Conservation (phyloP, 352 stramenopile genomes). For the Bremia lactucae region DNA sequence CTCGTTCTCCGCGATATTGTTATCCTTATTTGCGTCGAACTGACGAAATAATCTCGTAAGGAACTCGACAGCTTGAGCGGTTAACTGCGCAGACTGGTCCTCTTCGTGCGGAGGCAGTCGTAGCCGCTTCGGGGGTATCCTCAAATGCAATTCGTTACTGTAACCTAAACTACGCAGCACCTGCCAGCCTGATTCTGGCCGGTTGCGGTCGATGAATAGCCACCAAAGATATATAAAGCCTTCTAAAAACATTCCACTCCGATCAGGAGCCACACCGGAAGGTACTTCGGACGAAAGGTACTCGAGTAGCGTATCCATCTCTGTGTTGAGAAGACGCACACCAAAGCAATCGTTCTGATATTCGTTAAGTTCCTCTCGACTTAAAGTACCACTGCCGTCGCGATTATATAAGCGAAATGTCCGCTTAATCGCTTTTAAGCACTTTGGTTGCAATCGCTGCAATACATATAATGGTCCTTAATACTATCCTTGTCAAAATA, state of each 20-base stretch:
- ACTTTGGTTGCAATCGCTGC: constrained; percentile 72
- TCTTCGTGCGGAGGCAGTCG: constrained; percentile 43
- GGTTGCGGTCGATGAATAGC: constrained; percentile 83
- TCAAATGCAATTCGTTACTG: constrained; percentile 68
- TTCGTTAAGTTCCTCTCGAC: constrained; percentile 78
- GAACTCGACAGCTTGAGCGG: constrained; percentile 52
- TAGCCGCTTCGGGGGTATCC: constrained; percentile 60
- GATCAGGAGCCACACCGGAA: constrained; percentile 52
- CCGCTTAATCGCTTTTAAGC: constrained; percentile 77
- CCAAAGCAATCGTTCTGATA: constrained; percentile 86
- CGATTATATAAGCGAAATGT: constrained; percentile 80
- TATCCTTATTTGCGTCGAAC: constrained; percentile 79
- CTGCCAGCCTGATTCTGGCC: constrained; percentile 84
- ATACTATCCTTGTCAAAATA: not conserved
- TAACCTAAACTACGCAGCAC: constrained; percentile 74
- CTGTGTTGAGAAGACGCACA: constrained; percentile 58
- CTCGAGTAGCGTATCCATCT: constrained; percentile 84
- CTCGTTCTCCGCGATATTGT: constrained; percentile 53
- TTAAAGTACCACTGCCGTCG: constrained; percentile 72
- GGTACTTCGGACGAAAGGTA: constrained; percentile 58
- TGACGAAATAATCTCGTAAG: constrained; percentile 66
- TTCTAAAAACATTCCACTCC: constrained; percentile 55
- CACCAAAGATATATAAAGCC: constrained; percentile 81
- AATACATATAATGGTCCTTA: not conserved
- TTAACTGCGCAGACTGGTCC: constrained; percentile 72